Evolutionary conservation across 2,329 filamentous ascomycete species (phyloP), one percentile per base, ranked within the genome.

Genomic region (Byssothecium circinans): DNA sequence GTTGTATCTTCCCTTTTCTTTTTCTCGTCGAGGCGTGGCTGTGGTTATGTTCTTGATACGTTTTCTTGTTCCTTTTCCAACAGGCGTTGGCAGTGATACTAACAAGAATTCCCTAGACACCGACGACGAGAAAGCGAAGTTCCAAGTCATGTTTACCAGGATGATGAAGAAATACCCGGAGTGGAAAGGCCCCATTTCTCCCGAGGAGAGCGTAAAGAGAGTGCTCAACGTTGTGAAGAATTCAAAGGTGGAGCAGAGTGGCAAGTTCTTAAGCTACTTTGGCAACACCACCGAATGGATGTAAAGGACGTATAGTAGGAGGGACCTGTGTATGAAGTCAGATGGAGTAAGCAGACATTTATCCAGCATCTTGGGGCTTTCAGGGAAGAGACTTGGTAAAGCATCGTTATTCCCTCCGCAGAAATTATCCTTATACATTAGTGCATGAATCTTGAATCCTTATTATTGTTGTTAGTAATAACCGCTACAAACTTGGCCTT

Each of bases 191-290:
- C 50, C 40, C 4, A 32, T 49, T 6, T 22, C 43, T 38, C 39
- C 50, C 8, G 43, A 46, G 32, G 45, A 52, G 25, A 44, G 40
- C 36, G 50, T 52, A 11, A 41, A 37, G 35, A 41, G 34, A 19
- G 43, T 47, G 30, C 23, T 53, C n/a, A 34, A 49, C 12, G 43
- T 53, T 8, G 40, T 53, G 19, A 41, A 49, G 40, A 47, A 47
- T 17, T 42, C 43, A 33, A 53, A 43, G 43, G 36, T 49, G 19
- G 43, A 53, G 43, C 46, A 49, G 23, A 47, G 43, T 22, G 50
- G 50, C 5, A 43, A 53, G 29, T 53, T 53, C 36, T 44, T 53
- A n/a, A 53, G 50, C 39, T 47, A 52, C 37, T 48, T 36, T 30
- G 44, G 49, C 17, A 52, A 52, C 19, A 47, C 41, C 29, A 41